Evolutionary conservation across 352 stramenopile species (phyloP).

Genomic region (Globisporangium yorkense): DNA sequence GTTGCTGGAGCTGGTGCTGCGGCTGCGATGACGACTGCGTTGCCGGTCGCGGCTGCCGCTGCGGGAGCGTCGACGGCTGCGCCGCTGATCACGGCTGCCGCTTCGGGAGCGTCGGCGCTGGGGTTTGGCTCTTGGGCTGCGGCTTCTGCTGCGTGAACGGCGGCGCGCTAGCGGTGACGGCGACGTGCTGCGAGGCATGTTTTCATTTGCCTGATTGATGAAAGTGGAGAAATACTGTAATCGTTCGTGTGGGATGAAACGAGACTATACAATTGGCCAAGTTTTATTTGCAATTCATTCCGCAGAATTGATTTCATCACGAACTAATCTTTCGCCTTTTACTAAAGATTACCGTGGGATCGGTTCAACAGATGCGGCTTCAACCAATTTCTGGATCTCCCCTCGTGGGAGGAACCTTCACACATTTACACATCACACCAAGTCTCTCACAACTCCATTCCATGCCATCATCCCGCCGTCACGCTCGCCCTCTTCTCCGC

Average conservation of each 20-base stretch:
- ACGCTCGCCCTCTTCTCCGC: too few species aligned
- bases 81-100: background rate
- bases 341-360: constrained; percentile 92
- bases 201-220: background rate
- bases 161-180: background rate
- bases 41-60: background rate
- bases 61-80: background rate
- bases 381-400: constrained; percentile 59
- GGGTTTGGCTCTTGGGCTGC: background rate
- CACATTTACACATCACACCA: background rate
- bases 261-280: background rate
- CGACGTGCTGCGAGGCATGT: constrained; percentile 6
- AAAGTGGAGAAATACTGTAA: background rate
- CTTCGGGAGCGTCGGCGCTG: background rate
- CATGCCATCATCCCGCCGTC: background rate
- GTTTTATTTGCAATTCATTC: background rate
- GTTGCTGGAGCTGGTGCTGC: background rate
- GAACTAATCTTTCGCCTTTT: constrained; percentile 93
- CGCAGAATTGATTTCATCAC: constrained; percentile 71
- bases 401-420: constrained; percentile 8
- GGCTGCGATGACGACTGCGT: background rate
- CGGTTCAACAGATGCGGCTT: constrained; percentile 70
- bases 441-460: background rate
- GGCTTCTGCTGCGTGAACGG: constrained; percentile 9
- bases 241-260: background rate